Base-by-base conservation (phyloP, 345 rosid genomes). In the Cochlearia excelsa region DNA sequence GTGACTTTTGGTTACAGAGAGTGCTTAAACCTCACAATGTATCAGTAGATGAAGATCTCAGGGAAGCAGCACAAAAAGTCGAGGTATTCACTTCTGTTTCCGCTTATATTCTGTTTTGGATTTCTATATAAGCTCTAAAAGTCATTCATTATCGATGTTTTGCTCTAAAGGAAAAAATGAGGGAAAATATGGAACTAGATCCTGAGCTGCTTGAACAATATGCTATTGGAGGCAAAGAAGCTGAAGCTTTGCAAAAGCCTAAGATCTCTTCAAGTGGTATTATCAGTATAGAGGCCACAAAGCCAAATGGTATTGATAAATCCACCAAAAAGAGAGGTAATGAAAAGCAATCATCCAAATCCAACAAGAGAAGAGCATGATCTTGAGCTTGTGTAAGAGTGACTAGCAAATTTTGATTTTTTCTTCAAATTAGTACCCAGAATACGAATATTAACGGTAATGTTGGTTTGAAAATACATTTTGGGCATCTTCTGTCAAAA, bases 21-120 rank as follows among this genome's bases (percentile, higher is more conserved):
- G 71, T 59, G 44, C 70, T 89, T 66, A 79, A 77, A 71, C 95
- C 97, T n/a, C 99, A 81, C 68, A 81, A 57, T 40, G 78, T 90
- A 66, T 77, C 99, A 0, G 76, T 93, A 65, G 96, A 85, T 3
- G 96, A 89, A 56, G 99, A 89, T 77, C 96, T 89, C 30, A 84
- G 78, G 54, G 90, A 85, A 46, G 99, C 66, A 7, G 97, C 96
- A 33, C 79, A 65, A 79, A 75, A 85, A 82, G 92, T 81, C 57
- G 86, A 85, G 97, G 99, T 93, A 57, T 33, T 8, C 1, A 5
- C 63, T 59, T 54, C 23, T 59, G 26, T 56, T 6, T 46, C 6
- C 29, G 7, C 2, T 4, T 38, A 33, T 45, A n/a, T 44, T 30
- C 26, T 51, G 39, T 45, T 58, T 41, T 65, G 26, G 26, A 7